These are phyloP conservation scores for Plantago ovata DNA, from an alignment of 257 asterid species.

Conservation along the genomic window DNA sequence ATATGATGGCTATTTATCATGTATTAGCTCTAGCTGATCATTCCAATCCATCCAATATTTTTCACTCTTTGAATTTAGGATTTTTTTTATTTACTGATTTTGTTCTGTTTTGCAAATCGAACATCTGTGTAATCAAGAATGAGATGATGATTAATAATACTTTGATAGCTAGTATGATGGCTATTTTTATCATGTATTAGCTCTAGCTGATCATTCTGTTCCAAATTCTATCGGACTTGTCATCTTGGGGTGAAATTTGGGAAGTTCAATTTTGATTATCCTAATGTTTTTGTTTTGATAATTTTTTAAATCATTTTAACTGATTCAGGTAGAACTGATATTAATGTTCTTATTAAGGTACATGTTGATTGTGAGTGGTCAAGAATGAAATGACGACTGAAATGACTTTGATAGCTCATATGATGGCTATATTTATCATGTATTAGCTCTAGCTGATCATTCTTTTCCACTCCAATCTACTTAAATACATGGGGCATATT, in stretches of 20 bases:
- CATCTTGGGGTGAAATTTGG: no score
- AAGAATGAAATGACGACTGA: slow-evolving; percentile 28
- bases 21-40: slow-evolving; percentile 34
- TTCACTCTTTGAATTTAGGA: no score
- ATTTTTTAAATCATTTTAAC: no score
- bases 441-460: slow-evolving; percentile 42
- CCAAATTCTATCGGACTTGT: no score
- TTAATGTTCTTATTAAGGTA: no score
- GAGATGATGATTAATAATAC: slow-evolving; percentile 27
- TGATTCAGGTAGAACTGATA: no score
- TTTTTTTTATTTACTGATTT: not conserved
- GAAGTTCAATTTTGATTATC: no score
- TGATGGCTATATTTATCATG: slow-evolving; percentile 40
- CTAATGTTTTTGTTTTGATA: no score
- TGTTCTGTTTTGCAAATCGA: no score
- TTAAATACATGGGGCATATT: no score
- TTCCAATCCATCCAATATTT: slow-evolving; percentile 17
- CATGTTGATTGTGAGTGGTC: no score
- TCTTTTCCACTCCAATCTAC: slow-evolving; percentile 10
- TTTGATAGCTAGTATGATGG: slow-evolving; percentile 49
- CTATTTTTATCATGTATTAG: slow-evolving; percentile 40
- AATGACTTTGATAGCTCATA: slow-evolving; percentile 29
- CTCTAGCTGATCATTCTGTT: slow-evolving; percentile 34
- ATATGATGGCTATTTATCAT: slow-evolving; percentile 29
- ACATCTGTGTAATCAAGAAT: no score